phyloP scores from a whole-genome alignment of 495 filamentous ascomycete species.

The Aspergillus funiculosus region DNA sequence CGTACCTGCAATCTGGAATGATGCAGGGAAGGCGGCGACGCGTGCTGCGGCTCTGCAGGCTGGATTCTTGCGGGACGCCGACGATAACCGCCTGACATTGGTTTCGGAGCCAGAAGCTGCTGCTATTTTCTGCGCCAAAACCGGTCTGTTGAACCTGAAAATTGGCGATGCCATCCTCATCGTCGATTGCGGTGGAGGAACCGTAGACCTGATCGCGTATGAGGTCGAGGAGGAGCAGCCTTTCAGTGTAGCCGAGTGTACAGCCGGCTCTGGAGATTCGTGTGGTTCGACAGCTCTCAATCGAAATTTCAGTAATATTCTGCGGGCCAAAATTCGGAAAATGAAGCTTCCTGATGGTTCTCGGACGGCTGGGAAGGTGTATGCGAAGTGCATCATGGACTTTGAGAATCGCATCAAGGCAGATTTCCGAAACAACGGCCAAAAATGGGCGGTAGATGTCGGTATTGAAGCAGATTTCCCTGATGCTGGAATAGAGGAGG shows the following conservation, averaged over 20 bases:
- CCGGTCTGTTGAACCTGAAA: conserved; percentile 69
- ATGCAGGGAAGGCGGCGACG: conserved; percentile 73
- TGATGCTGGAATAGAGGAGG: conserved; percentile 72
- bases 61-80: conserved; percentile 69
- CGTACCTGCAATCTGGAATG: conserved; percentile 76
- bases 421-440: conserved; percentile 75
- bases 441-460: conserved; percentile 80
- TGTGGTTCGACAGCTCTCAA: conserved; percentile 77
- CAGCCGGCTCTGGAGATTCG: conserved; percentile 71
- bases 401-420: conserved; percentile 81
- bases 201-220: conserved; percentile 75
- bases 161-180: conserved; percentile 71
- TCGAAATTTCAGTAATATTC: conserved; percentile 73
- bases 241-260: conserved; percentile 72
- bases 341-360: conserved; percentile 80
- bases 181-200: conserved; percentile 75
- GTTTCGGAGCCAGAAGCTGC: conserved; percentile 75
- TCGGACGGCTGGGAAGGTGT: conserved; percentile 68
- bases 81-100: conserved; percentile 67
- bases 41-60: conserved; percentile 72
- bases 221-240: conserved; percentile 75
- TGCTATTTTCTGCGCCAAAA: conserved; percentile 75
- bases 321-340: conserved; percentile 73
- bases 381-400: conserved; percentile 81
- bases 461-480: conserved; percentile 76